These are phyloP conservation scores for Isoetes engelmannii DNA, from an alignment of 83 land plant species.

Conservation along the genomic window DNA sequence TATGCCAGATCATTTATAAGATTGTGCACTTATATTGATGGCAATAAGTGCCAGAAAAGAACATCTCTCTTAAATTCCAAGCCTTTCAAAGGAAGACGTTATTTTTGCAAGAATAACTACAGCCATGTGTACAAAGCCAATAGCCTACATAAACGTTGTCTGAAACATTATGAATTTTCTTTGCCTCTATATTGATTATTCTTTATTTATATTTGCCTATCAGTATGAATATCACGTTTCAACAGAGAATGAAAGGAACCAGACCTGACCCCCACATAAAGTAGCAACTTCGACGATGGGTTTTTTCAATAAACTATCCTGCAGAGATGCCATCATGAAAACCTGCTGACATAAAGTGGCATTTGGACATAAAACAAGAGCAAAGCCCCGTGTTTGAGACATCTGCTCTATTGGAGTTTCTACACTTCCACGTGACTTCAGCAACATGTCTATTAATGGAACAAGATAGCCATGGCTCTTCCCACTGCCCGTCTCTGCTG, in stretches of 20 bases:
- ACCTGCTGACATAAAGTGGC: slow-evolving; percentile 90
- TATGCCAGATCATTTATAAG: too few species aligned
- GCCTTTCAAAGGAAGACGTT: too few species aligned
- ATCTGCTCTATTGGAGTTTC: not conserved
- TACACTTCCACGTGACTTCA: not conserved
- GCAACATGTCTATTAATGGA: slow-evolving; percentile 56
- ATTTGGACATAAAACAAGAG: slow-evolving; percentile 85
- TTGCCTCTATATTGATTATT: too few species aligned
- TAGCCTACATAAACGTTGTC: too few species aligned
- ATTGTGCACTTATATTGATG: too few species aligned
- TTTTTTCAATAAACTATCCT: slow-evolving; percentile 43
- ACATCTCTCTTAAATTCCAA: too few species aligned
- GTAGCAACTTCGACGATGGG: slow-evolving; percentile 25
- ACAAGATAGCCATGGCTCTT: slow-evolving; percentile 87
- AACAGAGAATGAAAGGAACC: not conserved
- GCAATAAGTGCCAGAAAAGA: too few species aligned
- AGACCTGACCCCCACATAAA: slow-evolving; percentile 77
- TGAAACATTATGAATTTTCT: too few species aligned
- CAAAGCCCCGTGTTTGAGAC: slow-evolving; percentile 18
- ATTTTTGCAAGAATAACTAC: too few species aligned
- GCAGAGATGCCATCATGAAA: slow-evolving; percentile 61
- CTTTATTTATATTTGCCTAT: too few species aligned
- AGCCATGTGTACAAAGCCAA: too few species aligned
- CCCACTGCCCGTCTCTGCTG: slow-evolving; percentile 99
- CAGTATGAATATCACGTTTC: not conserved